Evolutionary conservation across 352 stramenopile genomes (phyloP), one percentile per base, ranked within the genome.

Genomic region (Pythium scleroteichum): DNA sequence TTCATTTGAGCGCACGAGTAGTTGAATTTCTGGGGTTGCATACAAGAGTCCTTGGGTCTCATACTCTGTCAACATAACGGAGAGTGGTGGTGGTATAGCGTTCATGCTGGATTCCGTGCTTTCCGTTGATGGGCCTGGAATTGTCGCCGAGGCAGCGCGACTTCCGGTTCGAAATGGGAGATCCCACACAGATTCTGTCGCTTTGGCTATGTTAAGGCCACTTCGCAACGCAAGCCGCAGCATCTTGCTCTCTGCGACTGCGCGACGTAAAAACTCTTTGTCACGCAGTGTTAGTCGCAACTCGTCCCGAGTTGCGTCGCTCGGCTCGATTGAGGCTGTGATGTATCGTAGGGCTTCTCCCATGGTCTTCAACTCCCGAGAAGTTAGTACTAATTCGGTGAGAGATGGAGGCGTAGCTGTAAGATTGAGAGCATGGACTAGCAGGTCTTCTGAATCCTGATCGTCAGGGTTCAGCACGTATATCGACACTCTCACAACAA

Each of bases 221-320:
- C 66, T 67, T 10, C 41, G 42, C 22, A 69, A 44, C 6, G 62
- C 65, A n/a, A 77, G 60, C 0, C 66, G 65, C 24, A 88, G 9
- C 13, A 75, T 52, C 27, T 76, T 74, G 19, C 56, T 75, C 17
- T 75, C 68, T 2, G 66, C 73, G 2, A 63, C 58, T 6, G 75
- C 39, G 14, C 68, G 40, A 1, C 47, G 41, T 8, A 84, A 59
- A 41, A 86, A 87, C 1, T 66, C 60, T 0, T 53, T 32, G 39
- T 87, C 64, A 29, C 68, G 53, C 29, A 81, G 38, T 12, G 85
- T 23, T 8, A n/a, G 27, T 13, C 26, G 45, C 26, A 72, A 26
- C 0, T 68, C 44, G 27, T 69, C 47, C 38, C 50, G 24, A 17
- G 22, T 29, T n/a, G 17, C 14, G 13, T 24, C 32, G 52, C 51